Percentiles rank a stretch among this genome's conserved stretches.
phyloP scores from a whole-genome alignment of 495 filamentous ascomycete genomes.

The Cercophora newfieldiana region DNA sequence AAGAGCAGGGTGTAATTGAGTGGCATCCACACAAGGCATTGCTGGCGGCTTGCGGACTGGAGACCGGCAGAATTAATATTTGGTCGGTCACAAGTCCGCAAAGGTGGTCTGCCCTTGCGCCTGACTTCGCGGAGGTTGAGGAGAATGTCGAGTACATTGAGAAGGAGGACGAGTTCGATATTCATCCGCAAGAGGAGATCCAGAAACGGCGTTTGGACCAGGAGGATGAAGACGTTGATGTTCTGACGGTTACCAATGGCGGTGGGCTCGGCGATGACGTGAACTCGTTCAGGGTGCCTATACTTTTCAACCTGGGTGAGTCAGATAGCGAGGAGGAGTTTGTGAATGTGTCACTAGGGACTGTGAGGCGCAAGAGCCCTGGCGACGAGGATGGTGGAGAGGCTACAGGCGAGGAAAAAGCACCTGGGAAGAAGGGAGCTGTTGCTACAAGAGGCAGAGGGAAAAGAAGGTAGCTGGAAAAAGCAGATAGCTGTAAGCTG shows the following conservation, averaged over 20 bases:
- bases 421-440: slow-evolving; percentile 34
- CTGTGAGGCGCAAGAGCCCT: slow-evolving; percentile 71
- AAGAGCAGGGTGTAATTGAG: slow-evolving; percentile 92
- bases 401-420: slow-evolving; percentile 34
- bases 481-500: no score
- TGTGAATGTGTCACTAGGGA: slow-evolving; percentile 78
- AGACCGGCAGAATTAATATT: slow-evolving; percentile 83
- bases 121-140: slow-evolving; percentile 96
- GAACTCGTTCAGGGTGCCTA: slow-evolving; percentile 78
- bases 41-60: slow-evolving; percentile 85
- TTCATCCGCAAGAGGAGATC: slow-evolving; percentile 92
- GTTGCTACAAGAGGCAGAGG: slow-evolving; percentile 33
- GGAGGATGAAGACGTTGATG: slow-evolving; percentile 86
- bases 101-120: slow-evolving; percentile 93
- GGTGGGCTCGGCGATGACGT: slow-evolving; percentile 59
- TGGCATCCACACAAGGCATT: slow-evolving; percentile 93
- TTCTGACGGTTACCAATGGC: slow-evolving; percentile 69
- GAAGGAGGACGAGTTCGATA: slow-evolving; percentile 95
- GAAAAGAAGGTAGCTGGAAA: slow-evolving; percentile 22
- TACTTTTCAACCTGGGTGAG: slow-evolving; percentile 77
- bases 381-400: slow-evolving; percentile 49
- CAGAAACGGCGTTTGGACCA: slow-evolving; percentile 84
- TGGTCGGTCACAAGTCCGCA: slow-evolving; percentile 93
- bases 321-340: slow-evolving; percentile 84
- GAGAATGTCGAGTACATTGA: slow-evolving; percentile 97